These are phyloP conservation scores for Heracleum sosnowskyi DNA, from an alignment of 129 eudicot genomes.

Conservation along the genomic window DNA sequence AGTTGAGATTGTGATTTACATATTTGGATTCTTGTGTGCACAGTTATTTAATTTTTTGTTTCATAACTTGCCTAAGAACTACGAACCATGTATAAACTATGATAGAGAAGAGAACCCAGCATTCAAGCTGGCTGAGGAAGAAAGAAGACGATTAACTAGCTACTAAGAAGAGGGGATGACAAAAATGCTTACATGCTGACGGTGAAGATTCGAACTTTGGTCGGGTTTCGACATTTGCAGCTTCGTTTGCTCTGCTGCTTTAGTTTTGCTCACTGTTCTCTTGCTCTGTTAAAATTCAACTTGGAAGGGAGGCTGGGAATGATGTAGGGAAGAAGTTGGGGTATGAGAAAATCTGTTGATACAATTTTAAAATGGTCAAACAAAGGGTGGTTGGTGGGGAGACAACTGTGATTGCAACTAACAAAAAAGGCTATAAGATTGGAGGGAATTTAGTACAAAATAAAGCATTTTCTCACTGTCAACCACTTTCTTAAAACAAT, in stretches of 20 bases:
- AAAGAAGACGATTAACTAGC: background rate
- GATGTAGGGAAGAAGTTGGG: constrained; percentile 26
- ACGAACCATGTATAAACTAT: background rate
- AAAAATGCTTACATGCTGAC: constrained; percentile 31
- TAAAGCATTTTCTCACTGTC: constrained; percentile 36
- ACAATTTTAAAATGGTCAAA: constrained; percentile 23
- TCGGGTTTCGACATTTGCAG: constrained; percentile 15
- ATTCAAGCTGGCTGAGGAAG: background rate
- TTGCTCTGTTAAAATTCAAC: background rate
- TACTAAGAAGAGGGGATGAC: constrained; percentile 11
- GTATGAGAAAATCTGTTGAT: constrained; percentile 11
- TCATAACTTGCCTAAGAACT: background rate
- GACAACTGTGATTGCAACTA: constrained; percentile 38
- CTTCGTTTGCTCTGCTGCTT: constrained; percentile 4
- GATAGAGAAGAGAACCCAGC: background rate
- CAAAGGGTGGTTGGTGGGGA: constrained; percentile 22
- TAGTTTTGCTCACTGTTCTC: background rate
- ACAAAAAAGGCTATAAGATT: constrained; percentile 24
- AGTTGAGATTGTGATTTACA: constrained; percentile 16
- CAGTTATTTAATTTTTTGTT: constrained; percentile 5
- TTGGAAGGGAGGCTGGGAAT: background rate
- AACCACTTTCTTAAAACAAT: constrained; percentile 9
- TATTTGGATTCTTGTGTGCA: constrained; percentile 46
- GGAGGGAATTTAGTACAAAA: constrained; percentile 57
- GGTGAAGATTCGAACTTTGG: constrained; percentile 15